A percentile compares a stretch with the other conserved stretches of the same genome.
phyloP scores from a whole-genome alignment of 768 basidiomycete genomes.

The Galerina marginata region DNA sequence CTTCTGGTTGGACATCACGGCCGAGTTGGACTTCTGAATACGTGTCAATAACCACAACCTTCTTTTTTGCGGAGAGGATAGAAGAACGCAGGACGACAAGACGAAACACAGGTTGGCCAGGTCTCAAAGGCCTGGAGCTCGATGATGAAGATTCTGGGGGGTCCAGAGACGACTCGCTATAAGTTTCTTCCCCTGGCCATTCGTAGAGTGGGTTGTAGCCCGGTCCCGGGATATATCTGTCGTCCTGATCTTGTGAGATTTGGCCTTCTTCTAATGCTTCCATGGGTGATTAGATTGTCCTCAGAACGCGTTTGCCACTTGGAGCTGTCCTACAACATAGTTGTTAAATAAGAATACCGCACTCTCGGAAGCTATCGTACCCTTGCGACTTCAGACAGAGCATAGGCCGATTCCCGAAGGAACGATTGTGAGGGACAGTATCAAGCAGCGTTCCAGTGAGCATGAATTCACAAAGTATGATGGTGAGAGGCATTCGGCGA shows the following conservation, averaged over 20 bases:
- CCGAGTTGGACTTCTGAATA: constrained; percentile 76
- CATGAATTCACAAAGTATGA: neutral
- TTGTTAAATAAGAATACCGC: neutral
- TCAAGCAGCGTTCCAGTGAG: neutral
- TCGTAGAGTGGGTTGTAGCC: constrained; percentile 60
- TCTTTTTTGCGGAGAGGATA: constrained; percentile 58
- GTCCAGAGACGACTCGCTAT: constrained; percentile 3
- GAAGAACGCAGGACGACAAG: constrained; percentile 62
- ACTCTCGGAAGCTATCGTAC: neutral
- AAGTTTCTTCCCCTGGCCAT: constrained; percentile 57
- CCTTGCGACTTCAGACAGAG: neutral
- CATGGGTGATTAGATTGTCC: constrained; percentile 9
- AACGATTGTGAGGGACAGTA: neutral
- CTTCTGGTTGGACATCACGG: constrained; percentile 62
- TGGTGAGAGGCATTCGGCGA: constrained; percentile 10
- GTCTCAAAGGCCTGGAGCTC: constrained; percentile 15
- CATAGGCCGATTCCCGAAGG: constrained; percentile 5
- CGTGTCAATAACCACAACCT: constrained; percentile 47
- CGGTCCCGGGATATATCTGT: constrained; percentile 12
- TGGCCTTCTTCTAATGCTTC: constrained; percentile 26
- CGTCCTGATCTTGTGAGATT: constrained; percentile 10
- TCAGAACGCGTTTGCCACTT: constrained; percentile 2
- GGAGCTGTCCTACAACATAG: neutral
- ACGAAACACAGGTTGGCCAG: constrained; percentile 45
- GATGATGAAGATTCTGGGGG: constrained; percentile 4